Percentiles rank a stretch among this genome's conserved stretches.
Conservation (phyloP, 176 grass and related monocot species). For the Raddia guianensis region DNA sequence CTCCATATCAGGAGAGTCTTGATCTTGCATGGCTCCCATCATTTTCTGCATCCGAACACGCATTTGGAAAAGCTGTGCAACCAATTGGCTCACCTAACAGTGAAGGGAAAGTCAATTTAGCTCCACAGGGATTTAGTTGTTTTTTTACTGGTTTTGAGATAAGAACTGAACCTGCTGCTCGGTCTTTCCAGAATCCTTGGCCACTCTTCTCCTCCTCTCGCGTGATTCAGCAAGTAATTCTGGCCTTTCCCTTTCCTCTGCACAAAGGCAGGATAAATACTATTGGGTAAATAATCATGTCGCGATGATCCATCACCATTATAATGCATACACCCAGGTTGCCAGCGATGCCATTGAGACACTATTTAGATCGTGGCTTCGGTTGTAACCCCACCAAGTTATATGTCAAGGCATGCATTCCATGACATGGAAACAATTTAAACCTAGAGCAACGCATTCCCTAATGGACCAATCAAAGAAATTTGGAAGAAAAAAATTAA, state of each 20-base stretch:
- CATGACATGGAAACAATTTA: not conserved
- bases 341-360: not conserved
- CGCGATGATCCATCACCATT: not conserved
- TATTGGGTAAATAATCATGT: constrained; percentile 18
- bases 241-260: constrained; percentile 92
- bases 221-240: constrained; percentile 85
- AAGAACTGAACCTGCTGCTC: constrained; percentile 69
- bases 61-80: constrained; percentile 92
- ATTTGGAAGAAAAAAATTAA: not conserved
- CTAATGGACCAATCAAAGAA: not conserved
- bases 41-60: constrained; percentile 91
- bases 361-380: not conserved
- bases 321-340: not conserved
- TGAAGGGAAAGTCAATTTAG: constrained; percentile 8
- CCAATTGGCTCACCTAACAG: constrained; percentile 84
- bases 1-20: constrained; percentile 70
- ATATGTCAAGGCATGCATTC: not conserved
- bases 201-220: constrained; percentile 77
- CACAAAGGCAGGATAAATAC: constrained; percentile 17
- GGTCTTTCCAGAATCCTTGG: constrained; percentile 79
- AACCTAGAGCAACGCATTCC: not conserved
- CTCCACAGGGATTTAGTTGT: not conserved
- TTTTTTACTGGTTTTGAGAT: constrained; percentile 11
- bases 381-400: constrained; percentile 1
- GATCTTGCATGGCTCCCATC: constrained; percentile 91